These are phyloP conservation scores for Capronia coronata DNA, from an alignment of 2,329 filamentous ascomycete genomes.

Conservation along the genomic window DNA sequence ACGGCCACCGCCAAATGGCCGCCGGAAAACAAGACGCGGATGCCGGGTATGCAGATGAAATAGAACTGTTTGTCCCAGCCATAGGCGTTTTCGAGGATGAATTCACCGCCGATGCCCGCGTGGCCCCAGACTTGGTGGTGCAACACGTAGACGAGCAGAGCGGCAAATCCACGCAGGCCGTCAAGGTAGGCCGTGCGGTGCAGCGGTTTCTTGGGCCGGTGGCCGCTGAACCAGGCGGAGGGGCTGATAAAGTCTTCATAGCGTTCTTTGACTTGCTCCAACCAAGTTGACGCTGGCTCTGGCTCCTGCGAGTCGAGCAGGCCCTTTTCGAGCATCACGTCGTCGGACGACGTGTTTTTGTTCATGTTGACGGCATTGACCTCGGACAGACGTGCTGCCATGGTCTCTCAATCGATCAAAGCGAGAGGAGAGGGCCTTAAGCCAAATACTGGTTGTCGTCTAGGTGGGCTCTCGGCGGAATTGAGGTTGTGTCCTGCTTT, in stretches of 20 bases:
- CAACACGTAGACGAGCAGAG: constrained; percentile 59
- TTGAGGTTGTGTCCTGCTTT: too few relatives aligned
- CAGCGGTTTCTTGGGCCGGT: not conserved
- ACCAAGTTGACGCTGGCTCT: not conserved
- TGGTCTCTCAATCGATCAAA: not conserved
- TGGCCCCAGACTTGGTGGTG: constrained; percentile 57
- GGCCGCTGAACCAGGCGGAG: not conserved
- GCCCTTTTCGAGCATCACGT: not conserved
- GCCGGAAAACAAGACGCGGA: constrained; percentile 56
- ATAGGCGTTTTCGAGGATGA: constrained; percentile 48
- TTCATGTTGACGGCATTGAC: too few relatives aligned
- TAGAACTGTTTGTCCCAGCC: constrained; percentile 46
- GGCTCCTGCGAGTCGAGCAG: not conserved
- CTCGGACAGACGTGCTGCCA: not conserved
- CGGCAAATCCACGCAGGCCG: constrained; percentile 60
- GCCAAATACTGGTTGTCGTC: too few relatives aligned
- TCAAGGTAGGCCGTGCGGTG: constrained; percentile 54
- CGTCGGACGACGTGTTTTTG: not conserved
- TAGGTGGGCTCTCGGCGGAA: too few relatives aligned
- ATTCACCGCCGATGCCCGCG: constrained; percentile 34
- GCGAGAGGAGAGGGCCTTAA: too few relatives aligned
- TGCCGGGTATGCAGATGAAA: constrained; percentile 49
- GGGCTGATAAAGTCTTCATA: not conserved
- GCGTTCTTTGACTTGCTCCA: not conserved
- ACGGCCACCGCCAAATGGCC: constrained; percentile 37